phyloP scores from a whole-genome alignment of 176 grass and related monocot species.

The Oryza longistaminata region DNA sequence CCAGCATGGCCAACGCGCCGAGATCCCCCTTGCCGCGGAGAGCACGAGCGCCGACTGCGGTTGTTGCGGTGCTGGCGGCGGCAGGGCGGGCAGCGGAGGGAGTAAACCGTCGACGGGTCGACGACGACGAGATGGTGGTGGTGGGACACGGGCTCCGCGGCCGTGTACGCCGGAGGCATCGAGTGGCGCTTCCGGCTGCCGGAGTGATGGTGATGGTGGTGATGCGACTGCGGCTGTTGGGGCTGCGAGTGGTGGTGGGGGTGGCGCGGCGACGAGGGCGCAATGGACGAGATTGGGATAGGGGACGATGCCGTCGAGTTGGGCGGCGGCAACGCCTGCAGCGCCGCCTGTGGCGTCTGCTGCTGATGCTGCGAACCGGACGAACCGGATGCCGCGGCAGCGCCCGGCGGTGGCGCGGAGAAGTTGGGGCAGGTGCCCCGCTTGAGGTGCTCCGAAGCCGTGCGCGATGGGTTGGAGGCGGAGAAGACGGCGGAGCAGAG shows the following conservation, averaged over 20 bases:
- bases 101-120: slow-evolving; percentile 55
- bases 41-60: slow-evolving; percentile 43
- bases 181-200: slow-evolving; percentile 56
- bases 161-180: slow-evolving; percentile 32
- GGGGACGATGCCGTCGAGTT: slow-evolving; percentile 58
- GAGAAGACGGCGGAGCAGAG: slow-evolving; percentile 80
- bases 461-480: slow-evolving; percentile 69
- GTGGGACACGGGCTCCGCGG: slow-evolving; percentile 36
- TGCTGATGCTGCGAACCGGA: slow-evolving; percentile 36
- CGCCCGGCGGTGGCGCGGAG: slow-evolving; percentile 41
- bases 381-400: not conserved
- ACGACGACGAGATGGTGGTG: slow-evolving; percentile 50
- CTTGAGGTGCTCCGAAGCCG: slow-evolving; percentile 85
- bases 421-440: slow-evolving; percentile 81
- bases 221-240: slow-evolving; percentile 31
- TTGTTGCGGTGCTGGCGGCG: slow-evolving; percentile 13
- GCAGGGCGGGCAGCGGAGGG: slow-evolving; percentile 29
- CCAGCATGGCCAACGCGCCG: slow-evolving; percentile 63
- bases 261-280: slow-evolving; percentile 48
- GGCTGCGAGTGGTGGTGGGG: slow-evolving; percentile 41
- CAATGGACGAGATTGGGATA: slow-evolving; percentile 65
- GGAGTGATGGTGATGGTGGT: slow-evolving; percentile 24
- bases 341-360: slow-evolving; percentile 18
- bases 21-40: slow-evolving; percentile 72
- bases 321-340: slow-evolving; percentile 44